Conservation (phyloP, 108 stramenopile species). For the Phaeodactylum tricornutum region DNA sequence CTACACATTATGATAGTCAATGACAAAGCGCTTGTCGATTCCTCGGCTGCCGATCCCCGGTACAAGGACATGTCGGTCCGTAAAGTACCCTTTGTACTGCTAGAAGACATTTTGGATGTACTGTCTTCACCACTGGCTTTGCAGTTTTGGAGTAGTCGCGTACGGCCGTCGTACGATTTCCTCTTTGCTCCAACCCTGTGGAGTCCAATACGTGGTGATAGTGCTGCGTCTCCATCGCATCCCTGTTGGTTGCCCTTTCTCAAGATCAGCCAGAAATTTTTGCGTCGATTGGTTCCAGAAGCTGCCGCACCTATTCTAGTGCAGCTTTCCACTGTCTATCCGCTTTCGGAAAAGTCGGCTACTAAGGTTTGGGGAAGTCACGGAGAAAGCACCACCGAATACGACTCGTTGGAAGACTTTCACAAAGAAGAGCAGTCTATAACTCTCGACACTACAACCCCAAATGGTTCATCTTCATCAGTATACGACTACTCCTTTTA, state of each 20-base stretch:
- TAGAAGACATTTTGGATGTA: constrained; percentile 54
- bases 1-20: no score
- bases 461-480: background rate
- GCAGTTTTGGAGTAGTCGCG: constrained; percentile 31
- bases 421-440: background rate
- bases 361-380: constrained; percentile 64
- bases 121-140: constrained; percentile 20
- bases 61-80: constrained; percentile 13
- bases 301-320: constrained; percentile 34
- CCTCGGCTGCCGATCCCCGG: background rate
- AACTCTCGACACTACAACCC: background rate
- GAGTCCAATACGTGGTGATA: constrained; percentile 15
- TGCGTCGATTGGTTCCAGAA: constrained; percentile 17
- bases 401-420: constrained; percentile 10
- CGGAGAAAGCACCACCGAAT: constrained; percentile 14
- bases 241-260: constrained; percentile 35
- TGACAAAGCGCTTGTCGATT: no score
- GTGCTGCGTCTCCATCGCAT: no score
- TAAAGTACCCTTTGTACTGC: constrained; percentile 45
- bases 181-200: constrained; percentile 27
- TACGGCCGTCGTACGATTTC: constrained; percentile 15
- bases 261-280: constrained; percentile 47
- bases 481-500: constrained; percentile 39
- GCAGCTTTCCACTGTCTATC: constrained; percentile 42
- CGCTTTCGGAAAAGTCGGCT: constrained; percentile 62